Evolutionary conservation across 2,329 filamentous ascomycete species (phyloP).

Genomic region (Exophiala spinifera): DNA sequence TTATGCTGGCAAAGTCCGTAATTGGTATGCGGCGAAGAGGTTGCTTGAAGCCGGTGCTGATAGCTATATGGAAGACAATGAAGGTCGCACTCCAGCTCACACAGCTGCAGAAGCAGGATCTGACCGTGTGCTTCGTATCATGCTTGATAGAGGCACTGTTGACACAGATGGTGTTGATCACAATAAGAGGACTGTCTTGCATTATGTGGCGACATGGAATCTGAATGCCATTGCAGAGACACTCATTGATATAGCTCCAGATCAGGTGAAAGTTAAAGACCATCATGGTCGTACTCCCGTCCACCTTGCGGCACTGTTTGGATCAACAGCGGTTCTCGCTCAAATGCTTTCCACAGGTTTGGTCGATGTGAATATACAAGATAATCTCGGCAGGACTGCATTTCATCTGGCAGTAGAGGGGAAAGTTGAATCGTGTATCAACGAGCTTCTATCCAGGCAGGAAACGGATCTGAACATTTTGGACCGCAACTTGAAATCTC

Average conservation of each 20-base stretch:
- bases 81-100: conserved; percentile 1
- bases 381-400: background rate
- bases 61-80: background rate
- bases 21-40: conserved; percentile 4
- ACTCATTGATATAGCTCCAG: background rate
- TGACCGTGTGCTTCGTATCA: conserved; percentile 7
- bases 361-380: conserved; percentile 2
- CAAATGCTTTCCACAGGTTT: background rate
- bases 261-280: background rate
- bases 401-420: conserved; percentile 6
- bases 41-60: conserved; percentile 3
- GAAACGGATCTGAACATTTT: background rate
- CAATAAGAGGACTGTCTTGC: conserved; percentile 3
- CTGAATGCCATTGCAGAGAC: background rate
- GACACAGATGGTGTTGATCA: background rate
- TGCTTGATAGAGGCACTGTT: background rate
- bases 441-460: conserved; percentile 2
- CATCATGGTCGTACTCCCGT: background rate
- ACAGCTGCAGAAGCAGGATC: conserved; percentile 5
- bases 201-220: conserved; percentile 8
- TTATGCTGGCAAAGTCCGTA: background rate
- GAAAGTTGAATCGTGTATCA: background rate
- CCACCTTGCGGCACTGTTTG: conserved; percentile 4
- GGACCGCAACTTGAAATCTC: background rate
- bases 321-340: background rate